These are phyloP conservation scores for Pouteria glomerata DNA, from an alignment of 148 eudicot species.

Conservation along the genomic window DNA sequence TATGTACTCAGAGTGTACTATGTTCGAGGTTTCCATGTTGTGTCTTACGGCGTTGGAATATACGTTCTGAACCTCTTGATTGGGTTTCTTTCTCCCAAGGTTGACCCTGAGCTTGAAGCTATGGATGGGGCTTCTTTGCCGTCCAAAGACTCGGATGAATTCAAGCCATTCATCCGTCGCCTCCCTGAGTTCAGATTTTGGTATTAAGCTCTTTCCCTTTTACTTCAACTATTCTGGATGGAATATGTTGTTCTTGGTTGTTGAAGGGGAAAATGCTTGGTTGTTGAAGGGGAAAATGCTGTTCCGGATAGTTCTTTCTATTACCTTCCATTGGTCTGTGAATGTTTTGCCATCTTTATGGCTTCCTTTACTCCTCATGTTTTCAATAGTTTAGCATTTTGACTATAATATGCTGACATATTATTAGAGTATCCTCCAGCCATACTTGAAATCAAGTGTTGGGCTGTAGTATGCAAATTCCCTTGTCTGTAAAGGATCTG, in stretches of 20 bases:
- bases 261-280: neutral
- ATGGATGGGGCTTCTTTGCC: conserved; percentile 56
- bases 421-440: neutral
- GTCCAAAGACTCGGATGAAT: conserved; percentile 62
- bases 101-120: conserved; percentile 77
- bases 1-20: conserved; percentile 54
- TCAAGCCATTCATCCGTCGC: conserved; percentile 74
- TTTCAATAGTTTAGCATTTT: neutral
- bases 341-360: neutral
- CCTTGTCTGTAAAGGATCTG: neutral
- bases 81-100: conserved; percentile 75
- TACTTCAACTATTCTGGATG: neutral
- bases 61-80: conserved; percentile 73
- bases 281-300: neutral
- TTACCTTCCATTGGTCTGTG: neutral
- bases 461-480: neutral
- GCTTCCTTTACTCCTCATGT: neutral
- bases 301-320: neutral
- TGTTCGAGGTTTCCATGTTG: conserved; percentile 62
- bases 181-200: conserved; percentile 82
- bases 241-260: neutral
- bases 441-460: neutral
- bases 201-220: conserved; percentile 24
- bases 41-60: conserved; percentile 77
- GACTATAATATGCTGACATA: neutral